Conservation (phyloP, 352 stramenopile species). For the Pythium brassicae region DNA sequence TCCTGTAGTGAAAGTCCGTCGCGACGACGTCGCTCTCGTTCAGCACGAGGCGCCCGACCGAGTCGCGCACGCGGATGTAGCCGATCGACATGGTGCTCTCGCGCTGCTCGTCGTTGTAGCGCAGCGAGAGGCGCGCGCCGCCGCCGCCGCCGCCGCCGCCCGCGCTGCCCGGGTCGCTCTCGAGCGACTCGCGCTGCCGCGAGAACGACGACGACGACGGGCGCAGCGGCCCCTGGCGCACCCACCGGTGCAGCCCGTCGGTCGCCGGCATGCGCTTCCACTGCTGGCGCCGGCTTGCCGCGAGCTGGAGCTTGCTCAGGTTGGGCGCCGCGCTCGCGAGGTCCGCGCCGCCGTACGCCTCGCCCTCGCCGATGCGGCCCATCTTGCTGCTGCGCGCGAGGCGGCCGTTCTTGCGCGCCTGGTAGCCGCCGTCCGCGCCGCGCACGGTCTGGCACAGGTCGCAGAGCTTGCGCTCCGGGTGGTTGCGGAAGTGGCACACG, state of each 20-base stretch:
- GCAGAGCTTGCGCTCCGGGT: slow-evolving; percentile 75
- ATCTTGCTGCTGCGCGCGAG: slow-evolving; percentile 31
- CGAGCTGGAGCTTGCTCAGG: slow-evolving; percentile 75
- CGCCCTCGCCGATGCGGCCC: slow-evolving; percentile 37
- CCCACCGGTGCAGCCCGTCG: slow-evolving; percentile 70
- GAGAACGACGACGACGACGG: slow-evolving; percentile 9
- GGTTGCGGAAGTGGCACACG: slow-evolving; percentile 89
- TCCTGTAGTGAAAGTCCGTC: slow-evolving; percentile 77
- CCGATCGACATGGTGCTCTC: slow-evolving; percentile 65
- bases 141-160: slow-evolving; percentile 26
- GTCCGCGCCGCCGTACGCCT: slow-evolving; percentile 25
- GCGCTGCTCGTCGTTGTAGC: slow-evolving; percentile 44
- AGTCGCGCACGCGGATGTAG: slow-evolving; percentile 79
- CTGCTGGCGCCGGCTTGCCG: slow-evolving; percentile 58
- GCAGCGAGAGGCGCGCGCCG: slow-evolving; percentile 33
- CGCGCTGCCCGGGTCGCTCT: slow-evolving; percentile 38
- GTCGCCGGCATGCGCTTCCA: slow-evolving; percentile 78
- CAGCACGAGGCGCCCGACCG: slow-evolving; percentile 57
- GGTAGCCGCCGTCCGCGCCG: slow-evolving; percentile 40
- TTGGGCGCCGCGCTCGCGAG: slow-evolving; percentile 13
- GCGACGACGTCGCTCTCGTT: slow-evolving; percentile 79
- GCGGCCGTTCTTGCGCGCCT: slow-evolving; percentile 24
- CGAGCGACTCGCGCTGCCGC: slow-evolving; percentile 39
- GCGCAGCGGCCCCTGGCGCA: slow-evolving; percentile 29
- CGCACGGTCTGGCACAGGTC: slow-evolving; percentile 79